These are phyloP conservation scores for Ganoderma multipileum DNA, from an alignment of 1,284 basidiomycete genomes.

Conservation along the genomic window DNA sequence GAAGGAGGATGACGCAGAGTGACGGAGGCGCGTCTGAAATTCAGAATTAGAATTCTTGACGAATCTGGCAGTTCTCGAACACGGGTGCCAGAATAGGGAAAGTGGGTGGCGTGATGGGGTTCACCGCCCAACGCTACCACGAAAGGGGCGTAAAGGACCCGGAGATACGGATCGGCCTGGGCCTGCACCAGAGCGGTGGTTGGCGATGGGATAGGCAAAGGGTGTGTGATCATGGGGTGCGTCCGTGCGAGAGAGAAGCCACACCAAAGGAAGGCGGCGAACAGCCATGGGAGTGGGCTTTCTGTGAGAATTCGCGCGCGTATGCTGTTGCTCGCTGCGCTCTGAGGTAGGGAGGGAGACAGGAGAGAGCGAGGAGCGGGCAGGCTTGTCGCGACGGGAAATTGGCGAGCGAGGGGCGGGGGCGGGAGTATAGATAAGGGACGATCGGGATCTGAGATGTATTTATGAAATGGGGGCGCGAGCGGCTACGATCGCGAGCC, in stretches of 20 bases:
- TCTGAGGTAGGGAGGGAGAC: not conserved
- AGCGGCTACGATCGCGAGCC: constrained; percentile 18
- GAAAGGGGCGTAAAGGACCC: constrained; percentile 27
- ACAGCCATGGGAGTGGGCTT: constrained; percentile 24
- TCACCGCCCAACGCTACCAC: constrained; percentile 28
- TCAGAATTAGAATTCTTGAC: constrained; percentile 7
- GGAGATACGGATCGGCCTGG: constrained; percentile 19
- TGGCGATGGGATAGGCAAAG: constrained; percentile 30
- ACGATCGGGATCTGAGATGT: constrained; percentile 31
- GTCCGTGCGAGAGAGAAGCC: constrained; percentile 32
- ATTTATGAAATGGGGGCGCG: constrained; percentile 27
- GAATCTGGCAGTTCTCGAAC: constrained; percentile 15
- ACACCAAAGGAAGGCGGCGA: constrained; percentile 23
- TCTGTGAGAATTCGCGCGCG: not conserved
- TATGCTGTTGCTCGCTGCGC: not conserved
- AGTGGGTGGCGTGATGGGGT: constrained; percentile 33
- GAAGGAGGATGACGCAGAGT: constrained; percentile 2
- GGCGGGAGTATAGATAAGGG: constrained; percentile 29
- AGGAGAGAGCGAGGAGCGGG: not conserved
- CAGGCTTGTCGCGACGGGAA: not conserved
- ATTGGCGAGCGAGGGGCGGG: constrained; percentile 22
- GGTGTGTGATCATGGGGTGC: constrained; percentile 23
- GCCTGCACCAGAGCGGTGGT: constrained; percentile 20
- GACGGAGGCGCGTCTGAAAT: not conserved
- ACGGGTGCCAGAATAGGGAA: constrained; percentile 21